Percentiles rank a stretch among this genome's conserved stretches.
Evolutionary conservation across 306 rosid genomes (phyloP).

Genomic region (Cucurbita maxima): DNA sequence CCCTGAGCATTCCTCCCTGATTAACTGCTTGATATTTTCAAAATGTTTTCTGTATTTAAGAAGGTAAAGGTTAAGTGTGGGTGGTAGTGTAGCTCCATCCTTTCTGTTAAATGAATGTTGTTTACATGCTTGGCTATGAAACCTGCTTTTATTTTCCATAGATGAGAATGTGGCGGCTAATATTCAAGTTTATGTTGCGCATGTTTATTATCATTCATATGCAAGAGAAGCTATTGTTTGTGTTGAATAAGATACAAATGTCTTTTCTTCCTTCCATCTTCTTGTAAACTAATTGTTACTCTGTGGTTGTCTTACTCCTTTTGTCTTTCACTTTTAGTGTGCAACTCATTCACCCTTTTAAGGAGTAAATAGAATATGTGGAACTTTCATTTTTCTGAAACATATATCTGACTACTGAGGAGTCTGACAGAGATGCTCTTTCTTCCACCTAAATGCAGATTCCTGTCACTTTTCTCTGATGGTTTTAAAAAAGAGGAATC

Average conservation of each 20-base stretch:
- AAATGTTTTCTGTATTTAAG: background rate
- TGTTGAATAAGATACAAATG: background rate
- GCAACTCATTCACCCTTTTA: background rate
- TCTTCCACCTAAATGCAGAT: constrained; percentile 42
- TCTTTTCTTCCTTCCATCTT: background rate
- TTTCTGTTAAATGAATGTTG: background rate
- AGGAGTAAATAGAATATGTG: background rate
- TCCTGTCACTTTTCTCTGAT: constrained; percentile 75
- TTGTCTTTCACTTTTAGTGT: background rate
- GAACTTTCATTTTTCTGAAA: background rate
- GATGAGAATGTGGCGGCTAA: background rate
- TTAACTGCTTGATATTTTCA: background rate
- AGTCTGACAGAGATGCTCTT: background rate
- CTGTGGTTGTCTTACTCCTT: background rate
- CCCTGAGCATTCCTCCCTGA: background rate
- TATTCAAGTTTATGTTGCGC: background rate
- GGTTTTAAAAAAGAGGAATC: constrained; percentile 68
- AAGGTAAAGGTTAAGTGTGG: background rate
- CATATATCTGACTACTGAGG: background rate
- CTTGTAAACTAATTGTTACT: background rate
- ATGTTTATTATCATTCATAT: background rate
- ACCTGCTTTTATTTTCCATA: background rate
- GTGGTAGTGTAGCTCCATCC: background rate
- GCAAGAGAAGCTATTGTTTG: background rate
- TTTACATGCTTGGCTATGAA: background rate